Conservation (phyloP, 179 eudicot species). For the Silene coronaria region DNA sequence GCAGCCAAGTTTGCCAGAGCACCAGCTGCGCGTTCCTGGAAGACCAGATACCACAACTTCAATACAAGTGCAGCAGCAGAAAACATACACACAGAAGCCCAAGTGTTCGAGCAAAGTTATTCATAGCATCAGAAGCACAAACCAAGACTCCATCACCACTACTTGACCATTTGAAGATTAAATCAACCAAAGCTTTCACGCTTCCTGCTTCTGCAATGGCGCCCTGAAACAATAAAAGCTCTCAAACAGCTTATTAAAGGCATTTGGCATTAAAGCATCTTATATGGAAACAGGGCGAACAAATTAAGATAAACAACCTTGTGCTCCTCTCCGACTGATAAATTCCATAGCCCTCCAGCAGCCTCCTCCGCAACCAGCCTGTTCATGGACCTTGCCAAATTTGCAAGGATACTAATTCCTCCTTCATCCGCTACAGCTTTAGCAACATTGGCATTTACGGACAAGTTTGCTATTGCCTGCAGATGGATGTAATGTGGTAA, state of each 20-base stretch:
- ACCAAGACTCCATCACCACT: conserved; percentile 97
- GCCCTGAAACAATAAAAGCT: conserved; percentile 44
- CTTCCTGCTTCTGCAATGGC: conserved; percentile 96
- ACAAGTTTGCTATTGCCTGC: conserved; percentile 95
- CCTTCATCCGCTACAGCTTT: conserved; percentile 66
- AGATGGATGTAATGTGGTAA: neutral
- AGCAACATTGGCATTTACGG: conserved; percentile 82
- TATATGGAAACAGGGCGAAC: neutral
- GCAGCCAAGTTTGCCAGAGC: conserved; percentile 97
- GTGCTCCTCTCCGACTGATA: conserved; percentile 98
- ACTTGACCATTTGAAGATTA: conserved; percentile 82
- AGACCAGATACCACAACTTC: conserved; percentile 11
- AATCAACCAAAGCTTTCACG: conserved; percentile 86
- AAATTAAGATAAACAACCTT: conserved; percentile 48
- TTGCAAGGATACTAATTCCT: conserved; percentile 73
- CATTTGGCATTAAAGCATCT: conserved; percentile 1
- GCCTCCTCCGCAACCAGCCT: conserved; percentile 98
- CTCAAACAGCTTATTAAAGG: conserved; percentile 8
- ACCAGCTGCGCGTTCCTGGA: conserved; percentile 99
- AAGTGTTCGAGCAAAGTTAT: neutral
- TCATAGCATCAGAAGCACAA: conserved; percentile 30
- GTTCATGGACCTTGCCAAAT: conserved; percentile 84
- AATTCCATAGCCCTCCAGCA: conserved; percentile 98
- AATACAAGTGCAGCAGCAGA: neutral
- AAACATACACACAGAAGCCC: neutral